Evolutionary conservation across 345 rosid species (phyloP), one percentile per base, ranked within the genome.

Genomic region (Eucalyptus globulus): DNA sequence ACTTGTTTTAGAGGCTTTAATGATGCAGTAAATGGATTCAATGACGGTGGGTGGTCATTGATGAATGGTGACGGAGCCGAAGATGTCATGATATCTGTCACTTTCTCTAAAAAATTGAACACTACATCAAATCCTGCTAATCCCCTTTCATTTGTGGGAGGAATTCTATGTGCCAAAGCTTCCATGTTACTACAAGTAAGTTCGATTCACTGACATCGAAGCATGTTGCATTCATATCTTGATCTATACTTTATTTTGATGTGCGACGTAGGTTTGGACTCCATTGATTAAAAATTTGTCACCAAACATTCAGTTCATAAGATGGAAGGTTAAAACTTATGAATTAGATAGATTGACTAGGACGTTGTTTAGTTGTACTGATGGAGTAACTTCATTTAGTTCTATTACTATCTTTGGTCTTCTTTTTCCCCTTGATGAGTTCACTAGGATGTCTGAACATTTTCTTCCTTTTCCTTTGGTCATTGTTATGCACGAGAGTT

Each of bases 151-250:
- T 93, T 94, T 87, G 91, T 98, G 58, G 99, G 99, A 87, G 99
- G 99, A 8, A 94, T 97, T 67, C 96, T 98, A 40, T 98, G 99
- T 92, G 99, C 99, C n/a, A 98, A 97, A 91, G 99, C 99, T 69
- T 98, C 99, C n/a, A 97, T 98, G 99, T 95, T 97, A 54, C 96
- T 98, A 89, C 99, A 96, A 93, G 99, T 97, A 91, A 93, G 93
- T 90, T 86, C 7, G 27, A 37, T 76, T 40, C 24, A 76, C 85
- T 76, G 85, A 58, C 27, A 53, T 62, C 65, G 15, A 49, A 49
- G 76, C 45, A 50, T 90, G 9, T 76, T 8, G 67, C 29, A 56
- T 87, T 76, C 27, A 21, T 76, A 76, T 37, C 83, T 19, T 22
- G 47, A 76, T 76, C 85, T 37, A 40, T 76, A 11, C 85, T 76